A percentile compares a stretch with the other conserved stretches of the same genome.
These are phyloP conservation scores for Aureobasidium sp. DNA, from an alignment of 2,329 filamentous ascomycete genomes.

Conservation along the genomic window DNA sequence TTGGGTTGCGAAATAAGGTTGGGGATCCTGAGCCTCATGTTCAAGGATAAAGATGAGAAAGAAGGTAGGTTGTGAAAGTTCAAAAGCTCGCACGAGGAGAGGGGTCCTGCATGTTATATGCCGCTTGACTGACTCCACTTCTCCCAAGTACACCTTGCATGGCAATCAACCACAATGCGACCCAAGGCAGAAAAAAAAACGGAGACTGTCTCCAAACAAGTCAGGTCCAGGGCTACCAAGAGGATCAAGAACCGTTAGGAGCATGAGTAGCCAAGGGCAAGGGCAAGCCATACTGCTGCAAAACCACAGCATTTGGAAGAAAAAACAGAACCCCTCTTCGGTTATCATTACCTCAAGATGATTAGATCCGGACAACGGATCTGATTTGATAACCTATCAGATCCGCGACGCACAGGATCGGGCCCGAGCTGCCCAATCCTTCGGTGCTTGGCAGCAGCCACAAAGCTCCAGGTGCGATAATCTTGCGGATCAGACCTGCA, in stretches of 20 bases:
- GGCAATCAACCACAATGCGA: background rate
- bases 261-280: background rate
- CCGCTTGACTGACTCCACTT: background rate
- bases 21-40: conserved; percentile 14
- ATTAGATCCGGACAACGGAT: conserved; percentile 3
- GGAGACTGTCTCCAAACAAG: background rate
- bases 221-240: background rate
- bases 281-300: background rate
- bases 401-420: background rate
- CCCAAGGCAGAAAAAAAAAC: background rate
- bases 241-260: background rate
- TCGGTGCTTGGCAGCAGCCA: conserved; percentile 4
- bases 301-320: background rate
- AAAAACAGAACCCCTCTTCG: background rate
- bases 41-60: background rate
- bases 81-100: background rate
- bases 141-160: background rate
- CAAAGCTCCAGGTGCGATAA: conserved; percentile 5
- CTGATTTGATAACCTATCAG: conserved; percentile 8
- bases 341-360: background rate
- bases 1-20: background rate
- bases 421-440: conserved; percentile 5
- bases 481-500: conserved; percentile 3
- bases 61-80: background rate
- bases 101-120: background rate